Evolutionary conservation across 805 yeast genomes (phyloP).

Genomic region (Candida silvicultrix): DNA sequence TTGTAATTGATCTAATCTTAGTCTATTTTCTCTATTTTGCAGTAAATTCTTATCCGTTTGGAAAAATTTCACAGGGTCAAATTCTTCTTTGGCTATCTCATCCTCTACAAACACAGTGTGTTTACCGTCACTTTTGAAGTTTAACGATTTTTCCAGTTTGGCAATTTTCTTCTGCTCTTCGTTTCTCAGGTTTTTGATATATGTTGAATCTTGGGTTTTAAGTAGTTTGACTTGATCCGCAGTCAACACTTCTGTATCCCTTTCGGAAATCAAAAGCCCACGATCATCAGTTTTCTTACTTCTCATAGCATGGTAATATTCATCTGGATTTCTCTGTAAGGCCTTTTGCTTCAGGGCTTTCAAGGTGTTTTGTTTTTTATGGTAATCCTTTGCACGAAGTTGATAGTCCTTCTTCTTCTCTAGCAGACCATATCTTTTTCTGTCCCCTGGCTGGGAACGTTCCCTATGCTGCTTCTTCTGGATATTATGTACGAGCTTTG

Average conservation of each 20-base stretch:
- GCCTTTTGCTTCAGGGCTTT: conserved; percentile 73
- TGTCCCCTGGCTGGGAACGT: conserved; percentile 75
- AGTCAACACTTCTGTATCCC: conserved; percentile 55
- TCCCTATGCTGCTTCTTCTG: conserved; percentile 97
- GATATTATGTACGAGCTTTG: conserved; percentile 77
- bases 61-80: conserved; percentile 62
- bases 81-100: conserved; percentile 45
- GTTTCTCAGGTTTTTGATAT: conserved; percentile 69
- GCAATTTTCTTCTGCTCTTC: conserved; percentile 62
- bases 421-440: conserved; percentile 74
- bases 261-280: conserved; percentile 63
- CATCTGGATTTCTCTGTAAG: conserved; percentile 80
- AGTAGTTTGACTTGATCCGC: conserved; percentile 75
- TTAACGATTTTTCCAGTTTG: conserved; percentile 36
- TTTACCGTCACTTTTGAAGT: conserved; percentile 54
- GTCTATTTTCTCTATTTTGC: conserved; percentile 63
- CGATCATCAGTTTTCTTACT: conserved; percentile 55
- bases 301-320: conserved; percentile 92
- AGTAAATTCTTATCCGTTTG: conserved; percentile 63
- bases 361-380: conserved; percentile 50
- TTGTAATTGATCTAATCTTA: conserved; percentile 54
- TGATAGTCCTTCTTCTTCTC: conserved; percentile 89
- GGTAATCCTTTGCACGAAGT: conserved; percentile 63
- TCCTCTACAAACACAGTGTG: conserved; percentile 85
- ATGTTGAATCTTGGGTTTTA: conserved; percentile 88